A percentile compares a stretch with the other conserved stretches of the same genome.
phyloP scores from a whole-genome alignment of 2,329 filamentous ascomycete species.

The Hypoxylon sp. region DNA sequence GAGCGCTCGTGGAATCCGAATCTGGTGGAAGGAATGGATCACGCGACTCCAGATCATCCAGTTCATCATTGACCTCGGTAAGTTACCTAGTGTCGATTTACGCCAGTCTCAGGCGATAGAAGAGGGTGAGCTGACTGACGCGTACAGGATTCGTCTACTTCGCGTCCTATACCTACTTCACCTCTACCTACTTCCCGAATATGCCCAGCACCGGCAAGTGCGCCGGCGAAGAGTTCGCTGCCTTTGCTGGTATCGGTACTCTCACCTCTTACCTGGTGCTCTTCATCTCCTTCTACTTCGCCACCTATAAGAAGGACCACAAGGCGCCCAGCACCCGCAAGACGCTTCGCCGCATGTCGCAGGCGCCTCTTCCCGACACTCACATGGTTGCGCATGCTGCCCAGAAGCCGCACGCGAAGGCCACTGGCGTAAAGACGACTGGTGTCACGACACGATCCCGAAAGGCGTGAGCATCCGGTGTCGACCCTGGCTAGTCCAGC shows the following conservation, averaged over 20 bases:
- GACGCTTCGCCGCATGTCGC: slow-evolving; percentile 70
- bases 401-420: slow-evolving; percentile 59
- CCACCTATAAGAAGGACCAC: slow-evolving; percentile 89
- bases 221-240: slow-evolving; percentile 95
- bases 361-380: slow-evolving; percentile 79
- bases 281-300: slow-evolving; percentile 99
- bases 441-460: slow-evolving; percentile 71
- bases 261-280: slow-evolving; percentile 94
- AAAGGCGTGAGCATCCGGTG: slow-evolving; percentile 64
- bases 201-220: slow-evolving; percentile 86
- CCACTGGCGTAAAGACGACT: slow-evolving; percentile 64
- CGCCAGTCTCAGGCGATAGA: neutral
- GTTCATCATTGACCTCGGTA: slow-evolving; percentile 96
- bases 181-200: slow-evolving; percentile 85
- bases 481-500: slow-evolving; percentile 7
- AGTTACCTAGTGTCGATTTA: slow-evolving; percentile 47
- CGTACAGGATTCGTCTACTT: slow-evolving; percentile 92
- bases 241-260: slow-evolving; percentile 89
- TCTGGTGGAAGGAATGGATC: slow-evolving; percentile 99
- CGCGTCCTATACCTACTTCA: slow-evolving; percentile 98
- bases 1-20: slow-evolving; percentile 90
- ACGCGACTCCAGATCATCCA: slow-evolving; percentile 96
- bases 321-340: slow-evolving; percentile 84
- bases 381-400: slow-evolving; percentile 73
- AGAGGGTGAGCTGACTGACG: slow-evolving; percentile 24